These are phyloP conservation scores for Pseudogymnoascus sp. DNA, from an alignment of 2,329 filamentous ascomycete genomes.

Conservation along the genomic window DNA sequence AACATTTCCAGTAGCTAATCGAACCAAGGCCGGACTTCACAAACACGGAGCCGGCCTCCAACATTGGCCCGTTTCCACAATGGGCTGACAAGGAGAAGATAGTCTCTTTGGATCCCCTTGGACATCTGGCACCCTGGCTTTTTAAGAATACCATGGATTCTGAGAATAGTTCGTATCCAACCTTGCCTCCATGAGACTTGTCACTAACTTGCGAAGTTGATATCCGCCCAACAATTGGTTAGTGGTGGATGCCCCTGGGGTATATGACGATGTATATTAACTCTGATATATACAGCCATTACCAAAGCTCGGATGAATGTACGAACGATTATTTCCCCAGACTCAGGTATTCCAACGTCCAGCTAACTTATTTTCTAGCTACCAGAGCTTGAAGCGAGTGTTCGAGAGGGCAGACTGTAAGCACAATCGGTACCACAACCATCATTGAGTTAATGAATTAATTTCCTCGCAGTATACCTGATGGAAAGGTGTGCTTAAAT, in stretches of 20 bases:
- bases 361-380: slow-evolving; percentile 37
- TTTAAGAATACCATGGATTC: slow-evolving; percentile 71
- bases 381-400: slow-evolving; percentile 87
- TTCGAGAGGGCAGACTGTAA: slow-evolving; percentile 65
- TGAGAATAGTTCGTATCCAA: slow-evolving; percentile 48
- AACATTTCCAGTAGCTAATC: background rate
- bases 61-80: slow-evolving; percentile 79
- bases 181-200: background rate
- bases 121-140: slow-evolving; percentile 77
- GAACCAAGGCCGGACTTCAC: slow-evolving; percentile 54
- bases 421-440: slow-evolving; percentile 15
- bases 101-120: slow-evolving; percentile 92
- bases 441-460: slow-evolving; percentile 6
- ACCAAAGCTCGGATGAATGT: slow-evolving; percentile 30
- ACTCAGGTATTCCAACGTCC: background rate
- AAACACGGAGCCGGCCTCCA: slow-evolving; percentile 85
- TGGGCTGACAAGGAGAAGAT: slow-evolving; percentile 92
- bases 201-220: slow-evolving; percentile 25
- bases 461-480: slow-evolving; percentile 31
- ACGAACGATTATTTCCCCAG: background rate
- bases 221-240: slow-evolving; percentile 29
- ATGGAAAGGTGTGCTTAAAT: slow-evolving; percentile 87
- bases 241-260: background rate
- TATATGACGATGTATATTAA: background rate
- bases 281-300: slow-evolving; percentile 21